Percentiles rank a stretch among this genome's conserved stretches.
Evolutionary conservation across 768 basidiomycete species (phyloP).

Genomic region (Leccinum rimulosum): DNA sequence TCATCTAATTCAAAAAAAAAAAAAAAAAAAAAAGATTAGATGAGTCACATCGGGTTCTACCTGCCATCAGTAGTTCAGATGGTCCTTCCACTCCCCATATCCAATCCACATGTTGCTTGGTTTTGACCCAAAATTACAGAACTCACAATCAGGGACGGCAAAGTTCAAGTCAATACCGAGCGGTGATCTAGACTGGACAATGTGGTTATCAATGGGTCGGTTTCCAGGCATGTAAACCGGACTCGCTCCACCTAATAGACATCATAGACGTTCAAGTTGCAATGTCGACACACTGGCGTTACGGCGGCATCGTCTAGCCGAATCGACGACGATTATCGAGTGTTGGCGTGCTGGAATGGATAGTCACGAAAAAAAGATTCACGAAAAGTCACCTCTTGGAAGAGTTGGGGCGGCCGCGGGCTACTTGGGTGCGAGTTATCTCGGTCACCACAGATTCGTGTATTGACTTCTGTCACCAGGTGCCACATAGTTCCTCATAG

Average conservation of each 20-base stretch:
- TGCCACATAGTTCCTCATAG: constrained; percentile 59
- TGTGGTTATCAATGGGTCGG: constrained; percentile 2
- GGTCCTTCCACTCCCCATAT: too few relatives aligned
- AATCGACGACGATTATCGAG: not conserved
- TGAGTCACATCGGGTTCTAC: too few relatives aligned
- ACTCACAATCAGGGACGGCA: not conserved
- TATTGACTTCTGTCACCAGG: constrained; percentile 30
- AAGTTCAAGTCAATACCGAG: not conserved
- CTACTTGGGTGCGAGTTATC: constrained; percentile 64
- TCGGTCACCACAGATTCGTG: not conserved
- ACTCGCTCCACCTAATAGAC: constrained; percentile 8
- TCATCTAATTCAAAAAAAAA: too few relatives aligned
- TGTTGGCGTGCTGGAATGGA: not conserved
- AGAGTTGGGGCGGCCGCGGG: constrained; percentile 69
- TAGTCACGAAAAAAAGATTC: not conserved
- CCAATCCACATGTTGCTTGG: not conserved
- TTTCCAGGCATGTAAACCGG: not conserved
- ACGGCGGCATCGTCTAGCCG: not conserved
- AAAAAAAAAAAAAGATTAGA: too few relatives aligned
- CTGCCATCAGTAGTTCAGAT: too few relatives aligned
- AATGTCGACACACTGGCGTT: not conserved
- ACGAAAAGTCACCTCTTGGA: not conserved
- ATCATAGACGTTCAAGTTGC: not conserved
- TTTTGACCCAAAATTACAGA: not conserved
- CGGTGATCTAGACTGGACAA: not conserved